Evolutionary conservation across 2,329 filamentous ascomycete species (phyloP), one percentile per base, ranked within the genome.

Genomic region (Colletotrichum musicola): DNA sequence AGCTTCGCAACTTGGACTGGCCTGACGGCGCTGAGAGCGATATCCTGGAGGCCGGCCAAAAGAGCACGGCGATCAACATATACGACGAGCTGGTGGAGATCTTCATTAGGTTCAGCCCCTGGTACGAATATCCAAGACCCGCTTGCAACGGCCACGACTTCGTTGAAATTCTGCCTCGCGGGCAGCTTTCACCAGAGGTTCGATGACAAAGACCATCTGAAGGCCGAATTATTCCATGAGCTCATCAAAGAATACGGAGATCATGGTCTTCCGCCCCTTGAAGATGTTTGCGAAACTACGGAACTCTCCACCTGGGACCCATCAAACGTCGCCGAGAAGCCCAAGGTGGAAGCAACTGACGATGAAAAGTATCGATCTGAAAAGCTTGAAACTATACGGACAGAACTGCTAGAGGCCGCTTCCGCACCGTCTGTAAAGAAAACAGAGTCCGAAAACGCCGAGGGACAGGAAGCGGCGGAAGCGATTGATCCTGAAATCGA

Each of bases 141-240:
- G 27, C 27, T 1, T 54, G 50, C 16, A 54, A 54, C 9, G 50
- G 50, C 10, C 50, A 54, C 27, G 25, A 54, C 10, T 54, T 54
- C 50, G 2, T 54, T 16, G 50, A 54, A 30, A 54, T 54, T 2
- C 3, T 35, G 25, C 50, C 50, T 13, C 18, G 18, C 16, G 25
- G 10, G 2, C 25, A 54, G n/a, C 50, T 54, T n/a, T 54, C 50
- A 14, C n/a, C 27, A 18, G 10, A 16, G 20, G 3, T 38, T 54
- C 4, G 16, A 20, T 9, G 14, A 38, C 25, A 16, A 16, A 30
- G 30, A 2, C 30, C 6, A n/a, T n/a, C 27, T 54, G 2, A 54
- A n/a, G 6, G 7, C 16, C 14, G 50, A n/a, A 9, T 54, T 54
- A 12, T 54, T 35, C 27, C 30, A 14, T 3, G 50, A 16, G 10